A percentile compares a stretch with the other conserved stretches of the same genome.
phyloP scores from a whole-genome alignment of 345 rosid genomes.

The Limnanthes douglasii region DNA sequence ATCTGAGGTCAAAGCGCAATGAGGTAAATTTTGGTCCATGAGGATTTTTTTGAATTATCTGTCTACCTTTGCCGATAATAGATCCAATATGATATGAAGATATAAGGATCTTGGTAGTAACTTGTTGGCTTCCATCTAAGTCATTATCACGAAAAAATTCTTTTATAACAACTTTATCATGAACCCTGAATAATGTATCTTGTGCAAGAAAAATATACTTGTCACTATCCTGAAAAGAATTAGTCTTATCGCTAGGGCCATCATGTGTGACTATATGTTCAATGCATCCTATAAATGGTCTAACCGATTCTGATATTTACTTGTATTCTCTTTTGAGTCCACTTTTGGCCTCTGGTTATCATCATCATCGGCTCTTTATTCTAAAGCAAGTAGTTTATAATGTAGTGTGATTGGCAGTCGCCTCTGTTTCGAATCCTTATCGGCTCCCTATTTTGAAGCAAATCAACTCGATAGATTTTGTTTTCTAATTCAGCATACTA shows the following conservation, averaged over 20 bases:
- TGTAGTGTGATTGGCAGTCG: too few relatives aligned
- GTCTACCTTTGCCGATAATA: constrained; percentile 90
- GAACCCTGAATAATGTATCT: constrained; percentile 81
- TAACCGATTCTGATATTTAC: constrained; percentile 83
- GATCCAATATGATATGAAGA: constrained; percentile 98
- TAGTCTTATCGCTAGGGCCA: constrained; percentile 76
- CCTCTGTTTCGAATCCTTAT: too few relatives aligned
- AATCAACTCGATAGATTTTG: too few relatives aligned
- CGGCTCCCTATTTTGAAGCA: too few relatives aligned
- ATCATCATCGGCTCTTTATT: too few relatives aligned
- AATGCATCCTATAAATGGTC: constrained; percentile 54
- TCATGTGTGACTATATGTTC: constrained; percentile 90
- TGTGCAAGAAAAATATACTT: constrained; percentile 64
- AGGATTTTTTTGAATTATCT: constrained; percentile 75
- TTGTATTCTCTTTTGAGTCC: too few relatives aligned
- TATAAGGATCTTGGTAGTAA: constrained; percentile 71
- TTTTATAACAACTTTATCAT: constrained; percentile 65
- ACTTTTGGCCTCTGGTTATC: too few relatives aligned
- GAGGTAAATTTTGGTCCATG: constrained; percentile 76
- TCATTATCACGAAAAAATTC: constrained; percentile 51
- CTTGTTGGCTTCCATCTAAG: constrained; percentile 36
- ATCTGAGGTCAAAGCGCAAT: constrained; percentile 73
- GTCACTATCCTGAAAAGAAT: constrained; percentile 40
- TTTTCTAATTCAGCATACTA: too few relatives aligned
- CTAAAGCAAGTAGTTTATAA: too few relatives aligned